Percentiles rank a stretch among this genome's conserved stretches.
Conservation (phyloP, 1,284 basidiomycete genomes). For the Malassezia equina region DNA sequence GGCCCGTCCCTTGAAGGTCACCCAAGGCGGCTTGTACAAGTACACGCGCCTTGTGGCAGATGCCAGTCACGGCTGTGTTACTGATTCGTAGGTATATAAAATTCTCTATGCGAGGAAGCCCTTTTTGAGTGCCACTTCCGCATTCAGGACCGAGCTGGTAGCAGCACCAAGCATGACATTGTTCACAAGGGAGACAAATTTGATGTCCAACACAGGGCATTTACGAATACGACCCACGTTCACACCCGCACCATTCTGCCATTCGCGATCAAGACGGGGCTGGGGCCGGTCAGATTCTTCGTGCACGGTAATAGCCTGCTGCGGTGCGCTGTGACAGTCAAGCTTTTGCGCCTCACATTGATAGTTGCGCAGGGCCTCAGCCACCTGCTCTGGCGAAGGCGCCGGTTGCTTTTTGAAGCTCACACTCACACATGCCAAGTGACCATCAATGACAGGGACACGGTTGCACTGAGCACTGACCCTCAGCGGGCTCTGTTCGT, state of each 20-base stretch:
- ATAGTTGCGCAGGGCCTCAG: slow-evolving; percentile 66
- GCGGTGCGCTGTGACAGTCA: slow-evolving; percentile 74
- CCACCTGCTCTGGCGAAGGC: slow-evolving; percentile 76
- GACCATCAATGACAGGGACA: slow-evolving; percentile 85
- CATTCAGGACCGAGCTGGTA: slow-evolving; percentile 94
- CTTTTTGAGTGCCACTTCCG: slow-evolving; percentile 81
- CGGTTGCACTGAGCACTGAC: slow-evolving; percentile 86
- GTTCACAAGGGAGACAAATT: slow-evolving; percentile 81
- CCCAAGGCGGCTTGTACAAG: slow-evolving; percentile 54
- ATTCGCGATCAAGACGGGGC: slow-evolving; percentile 80
- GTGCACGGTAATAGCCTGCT: slow-evolving; percentile 78
- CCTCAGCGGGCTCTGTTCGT: slow-evolving; percentile 64
- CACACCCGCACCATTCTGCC: slow-evolving; percentile 83
- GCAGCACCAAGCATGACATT: slow-evolving; percentile 95
- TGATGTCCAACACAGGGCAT: slow-evolving; percentile 72
- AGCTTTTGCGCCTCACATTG: slow-evolving; percentile 69
- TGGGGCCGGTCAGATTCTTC: slow-evolving; percentile 88
- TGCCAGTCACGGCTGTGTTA: slow-evolving; percentile 77
- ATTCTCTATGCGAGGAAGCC: slow-evolving; percentile 50
- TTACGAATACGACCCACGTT: slow-evolving; percentile 81
- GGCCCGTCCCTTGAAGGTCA: slow-evolving; percentile 73
- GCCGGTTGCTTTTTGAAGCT: slow-evolving; percentile 70
- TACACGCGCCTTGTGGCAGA: slow-evolving; percentile 52
- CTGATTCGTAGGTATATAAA: slow-evolving; percentile 56
- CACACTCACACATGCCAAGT: slow-evolving; percentile 76